Evolutionary conservation across 2,329 filamentous ascomycete genomes (phyloP).

Genomic region (Microcera coccophila): DNA sequence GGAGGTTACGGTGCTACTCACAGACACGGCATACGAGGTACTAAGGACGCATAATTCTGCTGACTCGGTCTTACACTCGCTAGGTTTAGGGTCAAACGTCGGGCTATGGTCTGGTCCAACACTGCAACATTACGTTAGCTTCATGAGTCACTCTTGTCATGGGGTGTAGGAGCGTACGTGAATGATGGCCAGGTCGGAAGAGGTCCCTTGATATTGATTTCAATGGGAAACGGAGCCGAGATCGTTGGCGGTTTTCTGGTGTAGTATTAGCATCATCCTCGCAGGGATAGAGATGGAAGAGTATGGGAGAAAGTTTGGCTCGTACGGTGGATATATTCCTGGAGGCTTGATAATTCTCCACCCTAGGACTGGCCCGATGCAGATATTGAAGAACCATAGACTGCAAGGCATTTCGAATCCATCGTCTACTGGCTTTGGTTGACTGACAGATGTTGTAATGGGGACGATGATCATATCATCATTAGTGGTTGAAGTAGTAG

Average conservation of each 20-base stretch:
- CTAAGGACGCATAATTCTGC: constrained; percentile 2
- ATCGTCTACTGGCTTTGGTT: constrained; percentile 1
- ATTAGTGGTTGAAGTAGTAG: neutral
- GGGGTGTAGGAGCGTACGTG: neutral
- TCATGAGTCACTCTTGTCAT: neutral
- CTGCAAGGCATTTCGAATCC: constrained; percentile 2
- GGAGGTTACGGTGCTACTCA: neutral
- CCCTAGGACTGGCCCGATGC: constrained; percentile 1
- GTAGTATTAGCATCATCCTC: too few relatives aligned
- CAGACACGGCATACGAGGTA: neutral
- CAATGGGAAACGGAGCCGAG: neutral
- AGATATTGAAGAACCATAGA: constrained; percentile 6
- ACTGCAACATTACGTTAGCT: neutral
- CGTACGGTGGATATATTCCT: constrained; percentile 4
- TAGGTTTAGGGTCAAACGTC: constrained; percentile 1
- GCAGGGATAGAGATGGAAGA: too few relatives aligned
- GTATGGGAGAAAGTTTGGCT: too few relatives aligned
- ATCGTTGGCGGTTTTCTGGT: neutral
- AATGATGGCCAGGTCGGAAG: constrained; percentile 1
- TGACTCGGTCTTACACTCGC: constrained; percentile 1
- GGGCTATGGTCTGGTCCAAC: neutral
- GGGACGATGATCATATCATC: neutral
- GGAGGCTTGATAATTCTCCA: constrained; percentile 1
- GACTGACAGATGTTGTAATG: constrained; percentile 2
- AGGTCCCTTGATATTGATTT: constrained; percentile 1